phyloP scores from a whole-genome alignment of 352 stramenopile species.

The Blastocystis sp. region DNA sequence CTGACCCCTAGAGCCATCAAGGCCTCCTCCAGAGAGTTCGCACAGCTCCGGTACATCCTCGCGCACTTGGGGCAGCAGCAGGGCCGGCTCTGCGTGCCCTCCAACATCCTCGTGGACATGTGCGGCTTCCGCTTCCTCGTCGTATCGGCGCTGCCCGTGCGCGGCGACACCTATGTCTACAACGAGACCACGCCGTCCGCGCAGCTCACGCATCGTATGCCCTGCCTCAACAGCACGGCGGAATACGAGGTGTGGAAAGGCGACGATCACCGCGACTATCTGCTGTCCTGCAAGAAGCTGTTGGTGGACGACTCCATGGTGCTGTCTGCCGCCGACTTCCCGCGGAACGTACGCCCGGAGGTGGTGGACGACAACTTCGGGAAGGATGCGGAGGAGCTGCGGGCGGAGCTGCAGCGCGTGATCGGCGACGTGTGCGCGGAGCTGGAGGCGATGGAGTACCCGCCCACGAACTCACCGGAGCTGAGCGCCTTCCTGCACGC shows the following conservation, averaged over 20 bases:
- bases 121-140: constrained; percentile 57
- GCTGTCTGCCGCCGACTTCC: background rate
- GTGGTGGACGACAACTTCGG: background rate
- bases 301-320: constrained; percentile 9
- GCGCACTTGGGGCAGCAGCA: background rate
- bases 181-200: constrained; percentile 17
- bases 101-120: constrained; percentile 17
- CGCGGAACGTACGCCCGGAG: background rate
- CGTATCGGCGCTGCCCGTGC: constrained; percentile 49
- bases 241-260: constrained; percentile 47
- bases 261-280: constrained; percentile 50
- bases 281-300: constrained; percentile 1
- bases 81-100: constrained; percentile 42
- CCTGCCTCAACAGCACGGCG: background rate
- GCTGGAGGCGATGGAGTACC: constrained; percentile 32
- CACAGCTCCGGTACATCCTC: constrained; percentile 16
- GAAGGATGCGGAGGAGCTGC: background rate
- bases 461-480: background rate
- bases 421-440: background rate
- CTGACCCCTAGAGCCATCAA: constrained; percentile 25
- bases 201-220: constrained; percentile 37
- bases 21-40: constrained; percentile 19
- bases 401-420: background rate
- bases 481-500: constrained; percentile 13
- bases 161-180: background rate